phyloP scores from a whole-genome alignment of 2,329 filamentous ascomycete species.

The Metarhizium rileyi region DNA sequence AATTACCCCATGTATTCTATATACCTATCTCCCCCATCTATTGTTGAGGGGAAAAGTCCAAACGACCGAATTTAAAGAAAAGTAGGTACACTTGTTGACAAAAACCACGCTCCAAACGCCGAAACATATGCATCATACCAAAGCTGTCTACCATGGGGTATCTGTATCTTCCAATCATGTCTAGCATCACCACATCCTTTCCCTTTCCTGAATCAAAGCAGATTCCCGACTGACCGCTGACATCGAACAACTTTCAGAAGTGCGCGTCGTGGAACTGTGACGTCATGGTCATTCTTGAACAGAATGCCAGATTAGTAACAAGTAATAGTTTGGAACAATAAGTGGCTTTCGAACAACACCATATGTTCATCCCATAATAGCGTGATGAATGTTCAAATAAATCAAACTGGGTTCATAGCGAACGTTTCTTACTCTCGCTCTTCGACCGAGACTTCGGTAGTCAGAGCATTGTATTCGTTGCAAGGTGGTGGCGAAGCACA shows the following conservation, averaged over 20 bases:
- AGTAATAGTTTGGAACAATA: slow-evolving; percentile 1
- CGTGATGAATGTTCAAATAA: background rate
- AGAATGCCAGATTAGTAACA: slow-evolving; percentile 9
- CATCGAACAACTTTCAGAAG: slow-evolving; percentile 1
- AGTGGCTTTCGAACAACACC: background rate
- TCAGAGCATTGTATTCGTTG: slow-evolving; percentile 9
- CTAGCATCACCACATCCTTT: background rate
- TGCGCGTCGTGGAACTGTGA: slow-evolving; percentile 11
- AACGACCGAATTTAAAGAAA: slow-evolving; percentile 1
- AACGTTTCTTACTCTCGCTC: slow-evolving; percentile 10
- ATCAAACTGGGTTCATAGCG: background rate
- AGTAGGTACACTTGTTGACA: slow-evolving; percentile 12
- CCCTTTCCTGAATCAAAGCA: background rate
- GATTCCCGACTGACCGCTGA: slow-evolving; percentile 5
- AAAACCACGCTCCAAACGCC: slow-evolving; percentile 4
- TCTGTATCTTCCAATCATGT: background rate
- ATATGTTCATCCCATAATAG: background rate
- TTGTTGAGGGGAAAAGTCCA: slow-evolving; percentile 9
- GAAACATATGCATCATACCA: background rate
- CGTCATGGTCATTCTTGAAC: slow-evolving; percentile 8
- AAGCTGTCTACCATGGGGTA: slow-evolving; percentile 3
- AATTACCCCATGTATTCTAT: slow-evolving; percentile 8
- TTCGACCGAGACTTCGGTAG: slow-evolving; percentile 23
- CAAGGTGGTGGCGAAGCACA: slow-evolving; percentile 10
- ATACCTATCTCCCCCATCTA: slow-evolving; percentile 11